phyloP scores from a whole-genome alignment of 306 rosid species.

The Castanopsis chinensis region DNA sequence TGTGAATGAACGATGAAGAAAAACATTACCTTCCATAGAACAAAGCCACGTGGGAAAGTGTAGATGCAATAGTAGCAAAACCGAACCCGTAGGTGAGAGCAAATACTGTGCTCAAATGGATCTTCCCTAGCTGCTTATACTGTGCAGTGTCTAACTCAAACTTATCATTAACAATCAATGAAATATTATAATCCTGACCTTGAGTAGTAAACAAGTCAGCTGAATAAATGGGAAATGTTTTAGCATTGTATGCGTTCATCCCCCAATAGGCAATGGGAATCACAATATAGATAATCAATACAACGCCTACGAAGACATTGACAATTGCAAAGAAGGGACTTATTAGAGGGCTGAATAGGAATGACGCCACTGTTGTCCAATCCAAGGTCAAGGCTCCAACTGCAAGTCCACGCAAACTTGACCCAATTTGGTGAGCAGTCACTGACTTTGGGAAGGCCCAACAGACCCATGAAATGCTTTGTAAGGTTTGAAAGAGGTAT shows the following conservation, averaged over 20 bases:
- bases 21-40: conserved; percentile 72
- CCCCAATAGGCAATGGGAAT: conserved; percentile 75
- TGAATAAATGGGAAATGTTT: conserved; percentile 67
- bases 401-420: conserved; percentile 75
- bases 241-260: conserved; percentile 45
- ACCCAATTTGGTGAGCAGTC: conserved; percentile 78
- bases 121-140: conserved; percentile 57
- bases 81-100: conserved; percentile 75
- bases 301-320: conserved; percentile 56
- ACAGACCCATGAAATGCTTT: conserved; percentile 76
- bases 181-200: conserved; percentile 54
- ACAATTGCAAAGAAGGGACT: conserved; percentile 70
- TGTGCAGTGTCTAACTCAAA: conserved; percentile 49
- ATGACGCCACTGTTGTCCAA: conserved; percentile 71
- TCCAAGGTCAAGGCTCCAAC: conserved; percentile 74
- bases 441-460: conserved; percentile 79
- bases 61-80: conserved; percentile 73
- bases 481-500: conserved; percentile 66
- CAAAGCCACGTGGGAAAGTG: conserved; percentile 68
- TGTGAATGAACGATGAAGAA: not conserved
- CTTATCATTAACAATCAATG: conserved; percentile 59
- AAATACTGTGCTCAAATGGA: conserved; percentile 62
- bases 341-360: conserved; percentile 74
- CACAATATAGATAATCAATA: conserved; percentile 37
- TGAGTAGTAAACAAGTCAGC: conserved; percentile 56